A percentile compares a stretch with the other conserved stretches of the same genome.
Evolutionary conservation across 805 yeast species (phyloP).

Genomic region (Ogataea angusta): DNA sequence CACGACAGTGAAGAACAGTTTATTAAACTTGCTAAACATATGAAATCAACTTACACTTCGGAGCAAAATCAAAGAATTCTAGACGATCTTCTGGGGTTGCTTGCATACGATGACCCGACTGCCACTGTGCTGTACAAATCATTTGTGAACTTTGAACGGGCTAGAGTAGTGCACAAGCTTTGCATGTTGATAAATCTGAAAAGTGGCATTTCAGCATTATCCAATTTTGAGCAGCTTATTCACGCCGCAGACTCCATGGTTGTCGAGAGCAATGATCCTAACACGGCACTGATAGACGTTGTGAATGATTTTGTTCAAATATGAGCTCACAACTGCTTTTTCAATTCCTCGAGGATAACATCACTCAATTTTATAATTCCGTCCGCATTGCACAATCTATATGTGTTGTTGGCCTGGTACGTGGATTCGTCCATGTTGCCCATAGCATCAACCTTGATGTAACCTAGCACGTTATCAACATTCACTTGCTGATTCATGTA

Average conservation of each 20-base stretch:
- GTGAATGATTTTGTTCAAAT: slow-evolving; percentile 43
- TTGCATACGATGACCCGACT: slow-evolving; percentile 51
- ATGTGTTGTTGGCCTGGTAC: slow-evolving; percentile 58
- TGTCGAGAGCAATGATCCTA: slow-evolving; percentile 29
- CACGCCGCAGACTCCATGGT: slow-evolving; percentile 18
- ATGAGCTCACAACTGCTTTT: slow-evolving; percentile 14
- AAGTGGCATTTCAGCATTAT: slow-evolving; percentile 12
- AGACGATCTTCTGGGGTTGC: slow-evolving; percentile 45
- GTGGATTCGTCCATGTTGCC: slow-evolving; percentile 54
- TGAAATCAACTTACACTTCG: slow-evolving; percentile 32
- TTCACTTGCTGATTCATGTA: slow-evolving; percentile 58
- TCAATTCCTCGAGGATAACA: slow-evolving; percentile 40
- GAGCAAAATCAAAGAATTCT: slow-evolving; percentile 37
- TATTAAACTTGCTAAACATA: slow-evolving; percentile 37
- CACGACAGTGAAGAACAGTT: slow-evolving; percentile 31
- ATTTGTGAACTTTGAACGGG: slow-evolving; percentile 36
- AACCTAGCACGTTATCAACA: slow-evolving; percentile 68
- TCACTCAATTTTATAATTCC: slow-evolving; percentile 57
- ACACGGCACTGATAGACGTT: slow-evolving; percentile 40
- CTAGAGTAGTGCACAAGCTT: slow-evolving; percentile 40
- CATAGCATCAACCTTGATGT: slow-evolving; percentile 52
- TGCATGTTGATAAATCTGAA: slow-evolving; percentile 34
- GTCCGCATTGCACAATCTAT: slow-evolving; percentile 46
- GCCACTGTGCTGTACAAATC: slow-evolving; percentile 35
- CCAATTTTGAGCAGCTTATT: slow-evolving; percentile 16